phyloP scores from a whole-genome alignment of 2,329 filamentous ascomycete species.

The Fusarium xyrophilum region DNA sequence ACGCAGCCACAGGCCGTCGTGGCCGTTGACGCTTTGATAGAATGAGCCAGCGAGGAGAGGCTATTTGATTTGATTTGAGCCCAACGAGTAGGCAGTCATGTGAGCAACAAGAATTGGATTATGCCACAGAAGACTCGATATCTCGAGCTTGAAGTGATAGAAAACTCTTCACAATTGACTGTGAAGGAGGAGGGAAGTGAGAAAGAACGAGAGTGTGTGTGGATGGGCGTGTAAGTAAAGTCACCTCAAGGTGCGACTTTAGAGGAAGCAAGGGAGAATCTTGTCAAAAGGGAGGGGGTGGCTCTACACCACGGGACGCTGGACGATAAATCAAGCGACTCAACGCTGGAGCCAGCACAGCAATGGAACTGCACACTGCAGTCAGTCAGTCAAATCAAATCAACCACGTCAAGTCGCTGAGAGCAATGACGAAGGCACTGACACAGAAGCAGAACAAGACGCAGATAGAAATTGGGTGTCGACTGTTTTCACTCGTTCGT shows the following conservation, averaged over 20 bases:
- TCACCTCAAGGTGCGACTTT: constrained; percentile 26
- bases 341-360: constrained; percentile 35
- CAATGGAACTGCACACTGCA: constrained; percentile 31
- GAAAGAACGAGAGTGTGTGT: constrained; percentile 17
- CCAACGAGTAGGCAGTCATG: background rate
- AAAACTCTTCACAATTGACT: background rate
- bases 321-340: constrained; percentile 34
- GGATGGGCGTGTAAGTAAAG: constrained; percentile 27
- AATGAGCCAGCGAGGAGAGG: background rate
- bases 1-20: constrained; percentile 21
- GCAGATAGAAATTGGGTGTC: constrained; percentile 19
- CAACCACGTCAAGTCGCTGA: constrained; percentile 31
- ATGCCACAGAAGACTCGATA: background rate
- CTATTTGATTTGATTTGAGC: background rate
- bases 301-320: constrained; percentile 22
- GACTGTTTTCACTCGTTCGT: constrained; percentile 16
- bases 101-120: background rate
- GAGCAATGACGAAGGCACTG: constrained; percentile 30
- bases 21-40: constrained; percentile 6
- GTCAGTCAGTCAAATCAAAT: constrained; percentile 28
- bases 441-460: constrained; percentile 30
- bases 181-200: constrained; percentile 7
- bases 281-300: constrained; percentile 11
- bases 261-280: constrained; percentile 26
- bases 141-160: background rate